These are phyloP conservation scores for Alternaria panax DNA, from an alignment of 2,329 filamentous ascomycete species.

Conservation along the genomic window DNA sequence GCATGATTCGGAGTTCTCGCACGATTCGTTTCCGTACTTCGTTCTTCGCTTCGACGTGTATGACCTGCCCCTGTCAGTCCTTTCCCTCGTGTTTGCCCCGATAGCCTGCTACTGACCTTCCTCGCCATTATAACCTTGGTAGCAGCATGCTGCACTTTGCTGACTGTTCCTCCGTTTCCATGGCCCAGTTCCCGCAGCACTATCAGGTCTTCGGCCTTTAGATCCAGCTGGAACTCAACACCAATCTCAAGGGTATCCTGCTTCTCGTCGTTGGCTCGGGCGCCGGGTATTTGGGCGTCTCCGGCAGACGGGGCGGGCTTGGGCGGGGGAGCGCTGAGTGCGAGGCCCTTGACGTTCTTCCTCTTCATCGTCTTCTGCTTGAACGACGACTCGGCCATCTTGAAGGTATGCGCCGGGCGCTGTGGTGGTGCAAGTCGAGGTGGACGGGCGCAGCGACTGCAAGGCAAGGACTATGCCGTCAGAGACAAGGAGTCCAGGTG, in stretches of 20 bases:
- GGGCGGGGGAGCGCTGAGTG: conserved; percentile 79
- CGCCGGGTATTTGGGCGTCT: conserved; percentile 68
- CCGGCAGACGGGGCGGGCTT: conserved; percentile 76
- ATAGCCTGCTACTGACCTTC: conserved; percentile 70
- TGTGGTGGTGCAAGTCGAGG: conserved; percentile 10
- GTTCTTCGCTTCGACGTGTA: conserved; percentile 97
- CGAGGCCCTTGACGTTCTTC: conserved; percentile 98
- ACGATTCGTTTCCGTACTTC: conserved; percentile 97
- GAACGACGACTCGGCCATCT: conserved; percentile 66
- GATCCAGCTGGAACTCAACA: conserved; percentile 93
- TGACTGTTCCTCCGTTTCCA: conserved; percentile 97
- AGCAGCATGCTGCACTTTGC: conserved; percentile 93
- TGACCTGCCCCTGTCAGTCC: conserved; percentile 69
- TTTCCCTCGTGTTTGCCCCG: background rate
- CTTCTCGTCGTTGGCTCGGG: conserved; percentile 65
- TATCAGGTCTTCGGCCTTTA: conserved; percentile 89
- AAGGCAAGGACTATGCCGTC: conserved; percentile 6
- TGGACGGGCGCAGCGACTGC: conserved; percentile 9
- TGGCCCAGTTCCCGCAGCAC: conserved; percentile 93
- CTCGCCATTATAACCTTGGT: conserved; percentile 97
- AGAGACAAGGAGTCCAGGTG: conserved; percentile 19
- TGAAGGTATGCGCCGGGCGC: conserved; percentile 30
- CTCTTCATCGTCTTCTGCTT: conserved; percentile 87
- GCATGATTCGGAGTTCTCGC: conserved; percentile 96
- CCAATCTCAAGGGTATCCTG: conserved; percentile 89